Evolutionary conservation across 306 rosid species (phyloP).

Genomic region (Hylodesmum podocarpum): DNA sequence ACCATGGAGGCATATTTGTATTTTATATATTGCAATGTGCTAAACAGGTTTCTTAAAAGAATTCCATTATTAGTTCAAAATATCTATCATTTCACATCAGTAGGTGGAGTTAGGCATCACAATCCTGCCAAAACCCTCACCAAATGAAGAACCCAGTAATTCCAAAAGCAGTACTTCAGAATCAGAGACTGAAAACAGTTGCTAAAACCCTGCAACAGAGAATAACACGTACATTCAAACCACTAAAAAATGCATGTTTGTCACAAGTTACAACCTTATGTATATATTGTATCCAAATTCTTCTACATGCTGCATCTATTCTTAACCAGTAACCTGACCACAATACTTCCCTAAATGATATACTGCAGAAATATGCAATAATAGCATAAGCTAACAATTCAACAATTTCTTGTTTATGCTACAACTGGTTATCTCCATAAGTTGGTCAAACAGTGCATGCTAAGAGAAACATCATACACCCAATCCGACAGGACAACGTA

Average conservation of each 20-base stretch:
- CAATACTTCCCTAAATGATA: not conserved
- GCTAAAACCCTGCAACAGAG: slow-evolving; percentile 45
- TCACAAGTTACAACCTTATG: not conserved
- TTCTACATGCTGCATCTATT: not conserved
- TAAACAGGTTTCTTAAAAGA: slow-evolving; percentile 7
- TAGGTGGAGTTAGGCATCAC: slow-evolving; percentile 1
- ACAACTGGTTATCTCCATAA: not conserved
- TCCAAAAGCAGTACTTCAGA: slow-evolving; percentile 25
- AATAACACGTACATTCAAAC: slow-evolving; percentile 1
- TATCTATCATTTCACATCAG: slow-evolving; percentile 17
- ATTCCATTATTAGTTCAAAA: slow-evolving; percentile 29
- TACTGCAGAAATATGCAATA: not conserved
- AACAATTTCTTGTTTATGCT: not conserved
- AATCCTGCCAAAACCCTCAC: slow-evolving; percentile 29
- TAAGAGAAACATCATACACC: not conserved
- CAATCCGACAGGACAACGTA: not conserved
- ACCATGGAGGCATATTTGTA: slow-evolving; percentile 82
- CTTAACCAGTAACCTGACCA: not conserved
- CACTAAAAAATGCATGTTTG: not conserved
- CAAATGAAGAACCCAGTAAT: slow-evolving; percentile 24
- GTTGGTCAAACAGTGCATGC: not conserved
- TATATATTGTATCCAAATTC: not conserved
- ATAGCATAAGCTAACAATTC: not conserved
- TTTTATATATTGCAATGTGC: slow-evolving; percentile 21
- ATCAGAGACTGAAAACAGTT: slow-evolving; percentile 3